Percentiles rank a stretch among this genome's conserved stretches.
These are phyloP conservation scores for Chloranthus sessilifolius DNA, from an alignment of 164 flowering plant genomes.

Conservation along the genomic window DNA sequence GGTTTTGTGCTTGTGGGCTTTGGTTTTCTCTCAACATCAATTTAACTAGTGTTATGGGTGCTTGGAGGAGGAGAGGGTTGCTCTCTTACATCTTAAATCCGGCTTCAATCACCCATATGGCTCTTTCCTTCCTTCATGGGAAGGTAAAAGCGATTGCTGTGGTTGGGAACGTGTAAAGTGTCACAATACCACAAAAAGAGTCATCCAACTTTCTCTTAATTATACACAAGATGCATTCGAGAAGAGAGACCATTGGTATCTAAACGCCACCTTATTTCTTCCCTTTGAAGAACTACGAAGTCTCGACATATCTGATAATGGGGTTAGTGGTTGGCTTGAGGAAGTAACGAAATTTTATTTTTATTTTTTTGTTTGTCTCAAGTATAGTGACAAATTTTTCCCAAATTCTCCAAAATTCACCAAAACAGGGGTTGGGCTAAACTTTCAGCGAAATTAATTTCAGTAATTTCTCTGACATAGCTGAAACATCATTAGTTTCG, in stretches of 20 bases:
- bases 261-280: constrained; percentile 4
- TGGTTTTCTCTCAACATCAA: neutral
- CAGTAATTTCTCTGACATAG: too few species aligned
- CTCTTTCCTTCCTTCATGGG: constrained; percentile 2
- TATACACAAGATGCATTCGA: neutral
- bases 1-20: neutral
- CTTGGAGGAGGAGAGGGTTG: constrained; percentile 7
- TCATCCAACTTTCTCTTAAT: constrained; percentile 1
- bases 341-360: too few species aligned
- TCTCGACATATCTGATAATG: neutral
- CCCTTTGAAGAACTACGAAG: constrained; percentile 4
- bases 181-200: neutral
- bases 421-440: too few species aligned
- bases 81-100: constrained; percentile 5
- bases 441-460: too few species aligned
- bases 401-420: too few species aligned
- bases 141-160: constrained; percentile 5
- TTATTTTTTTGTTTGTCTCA: too few species aligned
- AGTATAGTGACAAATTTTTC: too few species aligned
- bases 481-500: too few species aligned
- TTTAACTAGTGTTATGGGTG: neutral
- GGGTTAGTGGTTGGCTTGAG: neutral
- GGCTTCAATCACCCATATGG: constrained; percentile 9
- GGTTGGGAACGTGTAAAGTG: constrained; percentile 2
- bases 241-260: neutral